Evolutionary conservation across 2,329 filamentous ascomycete species (phyloP).

Genomic region (Penicillium griseofulvum): DNA sequence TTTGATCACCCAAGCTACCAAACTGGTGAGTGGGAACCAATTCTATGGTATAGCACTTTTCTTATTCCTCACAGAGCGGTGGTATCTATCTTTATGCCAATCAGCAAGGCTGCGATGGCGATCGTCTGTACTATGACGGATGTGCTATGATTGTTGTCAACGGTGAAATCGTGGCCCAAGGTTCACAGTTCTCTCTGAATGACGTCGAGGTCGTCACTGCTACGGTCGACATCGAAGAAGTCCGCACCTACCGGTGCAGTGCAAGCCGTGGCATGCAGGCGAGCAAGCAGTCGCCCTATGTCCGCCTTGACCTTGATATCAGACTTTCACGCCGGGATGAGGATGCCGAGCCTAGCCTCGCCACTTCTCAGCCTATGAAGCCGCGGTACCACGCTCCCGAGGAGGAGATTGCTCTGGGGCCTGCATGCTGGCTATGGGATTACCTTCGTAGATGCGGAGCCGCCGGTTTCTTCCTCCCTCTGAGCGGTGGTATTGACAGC

Average conservation of each 20-base stretch:
- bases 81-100: conserved; percentile 61
- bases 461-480: conserved; percentile 41
- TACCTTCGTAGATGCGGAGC: conserved; percentile 40
- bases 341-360: conserved; percentile 47
- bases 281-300: conserved; percentile 30
- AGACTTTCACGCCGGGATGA: conserved; percentile 34
- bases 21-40: conserved; percentile 12
- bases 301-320: conserved; percentile 40
- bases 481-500: conserved; percentile 43
- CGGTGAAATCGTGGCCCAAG: conserved; percentile 63
- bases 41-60: not conserved
- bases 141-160: conserved; percentile 63
- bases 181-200: conserved; percentile 62
- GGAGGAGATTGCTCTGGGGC: conserved; percentile 65
- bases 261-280: conserved; percentile 36
- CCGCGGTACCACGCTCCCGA: conserved; percentile 60
- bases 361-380: conserved; percentile 46
- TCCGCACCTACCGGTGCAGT: conserved; percentile 31
- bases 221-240: conserved; percentile 68
- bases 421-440: conserved; percentile 63
- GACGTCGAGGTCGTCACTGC: conserved; percentile 66
- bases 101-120: conserved; percentile 58
- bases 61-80: conserved; percentile 26
- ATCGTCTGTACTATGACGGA: conserved; percentile 62
- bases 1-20: conserved; percentile 65